A percentile compares a stretch with the other conserved stretches of the same genome.
Conservation (phyloP, 768 basidiomycete genomes). For the Hirschioporus abietinus region DNA sequence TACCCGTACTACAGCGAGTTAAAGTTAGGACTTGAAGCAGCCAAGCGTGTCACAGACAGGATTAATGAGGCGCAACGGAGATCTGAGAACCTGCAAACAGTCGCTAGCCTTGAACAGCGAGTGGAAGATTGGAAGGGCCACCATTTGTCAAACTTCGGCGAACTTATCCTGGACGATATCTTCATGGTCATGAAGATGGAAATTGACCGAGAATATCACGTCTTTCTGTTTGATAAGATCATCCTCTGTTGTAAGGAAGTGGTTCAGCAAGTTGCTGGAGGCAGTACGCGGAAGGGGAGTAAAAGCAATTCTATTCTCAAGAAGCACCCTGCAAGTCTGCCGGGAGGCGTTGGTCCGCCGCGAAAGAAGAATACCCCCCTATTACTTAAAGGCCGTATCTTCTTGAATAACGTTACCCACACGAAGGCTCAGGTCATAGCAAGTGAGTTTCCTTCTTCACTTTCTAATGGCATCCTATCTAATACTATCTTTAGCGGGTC, state of each 20-base stretch:
- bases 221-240: slow-evolving; percentile 98
- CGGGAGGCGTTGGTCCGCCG: slow-evolving; percentile 48
- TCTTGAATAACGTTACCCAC: slow-evolving; percentile 91
- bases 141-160: slow-evolving; percentile 89
- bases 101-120: slow-evolving; percentile 75
- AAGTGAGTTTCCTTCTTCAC: slow-evolving; percentile 10
- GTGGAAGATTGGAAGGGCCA: slow-evolving; percentile 99
- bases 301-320: slow-evolving; percentile 90
- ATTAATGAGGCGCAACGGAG: slow-evolving; percentile 95
- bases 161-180: slow-evolving; percentile 89
- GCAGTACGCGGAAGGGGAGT: slow-evolving; percentile 50
- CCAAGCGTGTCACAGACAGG: slow-evolving; percentile 89
- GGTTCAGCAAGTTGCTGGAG: slow-evolving; percentile 46
- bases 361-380: slow-evolving; percentile 78
- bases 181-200: slow-evolving; percentile 96
- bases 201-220: slow-evolving; percentile 95
- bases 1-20: slow-evolving; percentile 79
- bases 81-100: slow-evolving; percentile 87
- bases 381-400: slow-evolving; percentile 92
- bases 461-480: background rate
- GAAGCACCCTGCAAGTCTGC: slow-evolving; percentile 58
- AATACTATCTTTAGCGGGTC: slow-evolving; percentile 1
- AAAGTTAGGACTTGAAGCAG: slow-evolving; percentile 75
- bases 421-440: slow-evolving; percentile 28
- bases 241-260: slow-evolving; percentile 98